Conservation (phyloP, 2,329 filamentous ascomycete species). For the Colletotrichum trifolii region DNA sequence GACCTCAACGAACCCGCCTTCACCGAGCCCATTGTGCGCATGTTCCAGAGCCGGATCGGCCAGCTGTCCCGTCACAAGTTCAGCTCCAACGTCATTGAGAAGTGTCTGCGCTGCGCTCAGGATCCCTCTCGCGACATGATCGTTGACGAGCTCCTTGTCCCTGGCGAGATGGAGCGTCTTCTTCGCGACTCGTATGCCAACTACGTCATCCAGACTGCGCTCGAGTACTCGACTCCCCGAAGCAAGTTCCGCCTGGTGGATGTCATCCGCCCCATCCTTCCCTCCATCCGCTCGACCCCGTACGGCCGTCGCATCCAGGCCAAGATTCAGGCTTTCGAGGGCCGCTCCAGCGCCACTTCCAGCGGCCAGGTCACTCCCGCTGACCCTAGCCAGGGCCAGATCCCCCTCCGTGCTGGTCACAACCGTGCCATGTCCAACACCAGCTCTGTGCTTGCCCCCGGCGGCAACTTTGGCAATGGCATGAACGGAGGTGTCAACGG, state of each 20-base stretch:
- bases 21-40: slow-evolving; percentile 86
- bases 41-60: slow-evolving; percentile 79
- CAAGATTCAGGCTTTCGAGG: slow-evolving; percentile 79
- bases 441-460: slow-evolving; percentile 48
- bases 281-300: slow-evolving; percentile 87
- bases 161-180: slow-evolving; percentile 85
- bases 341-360: slow-evolving; percentile 52
- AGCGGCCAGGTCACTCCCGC: slow-evolving; percentile 64
- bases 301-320: slow-evolving; percentile 93
- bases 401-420: slow-evolving; percentile 58
- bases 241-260: slow-evolving; percentile 84
- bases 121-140: slow-evolving; percentile 80
- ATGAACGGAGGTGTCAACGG: slow-evolving; percentile 43
- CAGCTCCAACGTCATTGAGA: slow-evolving; percentile 99
- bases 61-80: slow-evolving; percentile 94
- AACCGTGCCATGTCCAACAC: slow-evolving; percentile 56
- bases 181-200: slow-evolving; percentile 95
- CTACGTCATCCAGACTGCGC: slow-evolving; percentile 96
- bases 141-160: slow-evolving; percentile 81
- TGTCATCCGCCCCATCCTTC: slow-evolving; percentile 84
- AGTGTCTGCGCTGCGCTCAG: slow-evolving; percentile 87
- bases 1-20: slow-evolving; percentile 89
- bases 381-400: slow-evolving; percentile 65
- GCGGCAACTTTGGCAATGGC: slow-evolving; percentile 42
- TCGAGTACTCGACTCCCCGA: slow-evolving; percentile 82